Percentiles rank a stretch among this genome's conserved stretches.
Evolutionary conservation across 2,329 filamentous ascomycete species (phyloP).

Genomic region (Ceratocystis alfenasii): DNA sequence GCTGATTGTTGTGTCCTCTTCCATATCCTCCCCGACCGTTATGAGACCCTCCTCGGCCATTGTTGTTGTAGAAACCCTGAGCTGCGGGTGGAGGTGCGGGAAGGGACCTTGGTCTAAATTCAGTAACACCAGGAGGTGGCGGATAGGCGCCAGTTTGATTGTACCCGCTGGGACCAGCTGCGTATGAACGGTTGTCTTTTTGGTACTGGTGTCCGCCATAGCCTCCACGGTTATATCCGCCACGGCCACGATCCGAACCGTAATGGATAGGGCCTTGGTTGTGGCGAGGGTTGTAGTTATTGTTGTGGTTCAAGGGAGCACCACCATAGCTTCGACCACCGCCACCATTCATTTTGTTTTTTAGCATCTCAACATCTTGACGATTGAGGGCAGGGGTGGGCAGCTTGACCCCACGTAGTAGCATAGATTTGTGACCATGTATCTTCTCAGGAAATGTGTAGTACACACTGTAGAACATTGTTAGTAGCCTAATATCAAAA

Average conservation of each 20-base stretch:
- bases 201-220: conserved; percentile 19
- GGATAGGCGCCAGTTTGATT: conserved; percentile 31
- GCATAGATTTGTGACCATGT: conserved; percentile 82
- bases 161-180: conserved; percentile 25
- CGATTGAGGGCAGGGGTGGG: conserved; percentile 59
- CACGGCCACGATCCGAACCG: conserved; percentile 33
- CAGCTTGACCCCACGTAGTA: conserved; percentile 70
- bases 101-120: conserved; percentile 34
- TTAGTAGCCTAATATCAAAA: conserved; percentile 26
- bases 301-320: conserved; percentile 37
- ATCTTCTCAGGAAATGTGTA: conserved; percentile 68
- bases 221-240: conserved; percentile 19
- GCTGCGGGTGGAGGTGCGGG: conserved; percentile 35
- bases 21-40: conserved; percentile 11
- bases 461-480: conserved; percentile 48
- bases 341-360: conserved; percentile 47
- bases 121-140: conserved; percentile 35
- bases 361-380: conserved; percentile 62
- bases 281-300: conserved; percentile 24
- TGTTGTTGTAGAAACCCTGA: conserved; percentile 20
- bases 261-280: conserved; percentile 25
- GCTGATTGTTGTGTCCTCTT: conserved; percentile 9
- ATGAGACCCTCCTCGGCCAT: conserved; percentile 19
- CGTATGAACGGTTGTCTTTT: conserved; percentile 23
- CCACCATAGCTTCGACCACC: conserved; percentile 61